Conservation (phyloP, 805 yeast genomes). For the Barnettozyma salicaria region DNA sequence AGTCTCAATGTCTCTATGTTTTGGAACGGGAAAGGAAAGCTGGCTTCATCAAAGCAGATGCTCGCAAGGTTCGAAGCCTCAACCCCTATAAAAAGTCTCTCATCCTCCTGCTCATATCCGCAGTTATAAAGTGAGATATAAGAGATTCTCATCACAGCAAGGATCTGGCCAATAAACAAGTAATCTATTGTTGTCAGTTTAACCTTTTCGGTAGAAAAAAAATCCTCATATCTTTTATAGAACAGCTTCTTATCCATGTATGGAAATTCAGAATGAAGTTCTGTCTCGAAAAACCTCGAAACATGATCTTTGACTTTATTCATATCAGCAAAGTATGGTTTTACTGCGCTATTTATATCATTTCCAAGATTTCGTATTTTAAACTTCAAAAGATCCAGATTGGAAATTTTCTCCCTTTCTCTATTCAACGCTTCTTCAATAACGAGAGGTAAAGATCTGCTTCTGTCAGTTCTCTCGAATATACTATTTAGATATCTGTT, state of each 20-base stretch:
- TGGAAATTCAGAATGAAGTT: conserved; percentile 3
- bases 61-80: conserved; percentile 8
- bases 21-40: conserved; percentile 7
- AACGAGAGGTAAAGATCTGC: conserved; percentile 2
- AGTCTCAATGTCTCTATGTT: conserved; percentile 7
- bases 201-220: conserved; percentile 5
- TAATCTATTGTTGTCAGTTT: conserved; percentile 6
- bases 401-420: conserved; percentile 6
- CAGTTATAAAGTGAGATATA: conserved; percentile 17
- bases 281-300: conserved; percentile 8
- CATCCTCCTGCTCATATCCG: conserved; percentile 10
- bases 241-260: conserved; percentile 12
- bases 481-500: conserved; percentile 2
- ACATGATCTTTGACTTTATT: not conserved
- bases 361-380: conserved; percentile 8
- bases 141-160: conserved; percentile 15
- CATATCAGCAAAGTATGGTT: conserved; percentile 6
- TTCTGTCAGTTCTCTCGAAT: not conserved
- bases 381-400: conserved; percentile 8
- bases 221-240: conserved; percentile 6
- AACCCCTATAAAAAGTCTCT: conserved; percentile 1
- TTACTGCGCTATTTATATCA: conserved; percentile 2
- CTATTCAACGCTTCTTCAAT: conserved; percentile 10
- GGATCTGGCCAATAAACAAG: conserved; percentile 15
- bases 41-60: conserved; percentile 9